Base-by-base conservation (phyloP, 2,329 filamentous ascomycete genomes). In the Ascocoryne sarcoides region DNA sequence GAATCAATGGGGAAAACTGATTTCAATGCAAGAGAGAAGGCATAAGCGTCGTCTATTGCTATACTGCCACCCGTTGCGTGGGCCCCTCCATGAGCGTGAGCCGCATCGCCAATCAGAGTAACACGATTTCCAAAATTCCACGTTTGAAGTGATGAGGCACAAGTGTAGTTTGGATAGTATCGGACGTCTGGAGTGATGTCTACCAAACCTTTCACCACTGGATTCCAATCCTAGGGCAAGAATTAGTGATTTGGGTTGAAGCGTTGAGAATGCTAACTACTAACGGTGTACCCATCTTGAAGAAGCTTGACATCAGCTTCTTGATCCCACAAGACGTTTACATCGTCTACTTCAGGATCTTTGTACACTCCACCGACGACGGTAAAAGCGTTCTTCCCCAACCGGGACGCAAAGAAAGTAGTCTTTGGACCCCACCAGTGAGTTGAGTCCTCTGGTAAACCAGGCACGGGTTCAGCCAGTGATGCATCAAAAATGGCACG, bases 11-110 rank as follows among this genome's bases (percentile, higher is more conserved):
- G 47, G 15, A 51, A 50, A 1, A 51, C 31, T 3, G 44, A 40
- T 3, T 18, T 20, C 1, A 57, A 19, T 5, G 54, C 43, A 0
- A 55, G 46, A 10, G 47, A 55, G 12, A 62, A 50, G 2, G 56
- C 54, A 37, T 60, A 65, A 5, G 62, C 61, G 47, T 65, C 62
- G 33, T 65, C 61, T 19, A 65, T 58, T 1, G 62, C 61, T 4
- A 64, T 51, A 28, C 59, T 62, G 5, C 61, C 61, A 12, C 62
- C 62, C 3, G 62, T 61, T 7, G 61, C 62, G 40, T 60, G 57
- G 10, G 60, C 62, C 17, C 61, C 62, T 12, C 61, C 61, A 42
- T 64, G 60, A 3, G 61, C 57, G 46, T 64, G 61, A 8, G 61
- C 62, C 20, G 62, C 61, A 44, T 65, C 62, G 3, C 62, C 62